These are phyloP conservation scores for Phytophthora sojae DNA, from an alignment of 352 stramenopile genomes.

Conservation along the genomic window DNA sequence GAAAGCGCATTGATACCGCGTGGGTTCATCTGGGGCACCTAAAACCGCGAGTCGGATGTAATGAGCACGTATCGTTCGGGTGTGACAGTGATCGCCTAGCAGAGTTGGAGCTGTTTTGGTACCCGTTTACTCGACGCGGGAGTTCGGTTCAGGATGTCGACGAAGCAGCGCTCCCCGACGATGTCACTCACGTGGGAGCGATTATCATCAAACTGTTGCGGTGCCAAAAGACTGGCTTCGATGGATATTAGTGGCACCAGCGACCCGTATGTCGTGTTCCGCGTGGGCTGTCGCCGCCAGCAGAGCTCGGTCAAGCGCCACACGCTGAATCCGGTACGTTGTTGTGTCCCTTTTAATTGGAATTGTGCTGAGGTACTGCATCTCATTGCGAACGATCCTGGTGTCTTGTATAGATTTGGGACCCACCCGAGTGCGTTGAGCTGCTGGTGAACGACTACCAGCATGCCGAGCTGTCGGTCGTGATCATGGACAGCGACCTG, in stretches of 20 bases:
- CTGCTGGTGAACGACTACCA: constrained; percentile 48
- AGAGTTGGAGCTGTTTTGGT: constrained; percentile 3
- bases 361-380: not conserved
- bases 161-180: constrained; percentile 29
- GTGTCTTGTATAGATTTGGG: constrained; percentile 45
- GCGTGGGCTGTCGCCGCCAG: constrained; percentile 43
- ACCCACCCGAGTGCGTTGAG: constrained; percentile 53
- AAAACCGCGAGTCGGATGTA: not conserved
- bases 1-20: not conserved
- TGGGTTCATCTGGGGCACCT: constrained; percentile 5
- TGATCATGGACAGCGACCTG: constrained; percentile 60
- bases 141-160: not conserved
- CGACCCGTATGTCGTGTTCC: constrained; percentile 58
- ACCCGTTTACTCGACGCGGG: constrained; percentile 2
- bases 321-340: constrained; percentile 50
- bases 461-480: constrained; percentile 48
- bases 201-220: constrained; percentile 50
- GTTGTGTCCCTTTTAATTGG: not conserved
- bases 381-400: too few species aligned
- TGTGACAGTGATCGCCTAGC: not conserved
- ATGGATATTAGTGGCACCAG: constrained; percentile 49
- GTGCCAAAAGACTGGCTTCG: constrained; percentile 44
- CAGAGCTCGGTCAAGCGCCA: constrained; percentile 50
- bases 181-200: constrained; percentile 49
- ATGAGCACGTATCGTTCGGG: not conserved